These are phyloP conservation scores for Nothophaeocryptopus gaeumannii DNA, from an alignment of 2,329 filamentous ascomycete species.

Conservation along the genomic window DNA sequence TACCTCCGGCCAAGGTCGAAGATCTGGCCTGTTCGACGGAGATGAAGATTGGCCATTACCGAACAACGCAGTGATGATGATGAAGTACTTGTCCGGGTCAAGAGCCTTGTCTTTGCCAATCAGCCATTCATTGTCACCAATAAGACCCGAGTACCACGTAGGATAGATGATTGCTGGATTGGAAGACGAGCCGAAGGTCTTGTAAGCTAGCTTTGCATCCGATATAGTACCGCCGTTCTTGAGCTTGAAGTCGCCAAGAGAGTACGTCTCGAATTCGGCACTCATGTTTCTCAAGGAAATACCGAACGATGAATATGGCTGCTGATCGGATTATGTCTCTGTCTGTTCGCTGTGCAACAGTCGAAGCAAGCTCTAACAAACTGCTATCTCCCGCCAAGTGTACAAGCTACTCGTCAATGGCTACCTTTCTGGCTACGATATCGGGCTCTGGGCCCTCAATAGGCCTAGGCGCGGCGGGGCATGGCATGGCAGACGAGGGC, in stretches of 20 bases:
- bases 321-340: too few species aligned
- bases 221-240: constrained; percentile 62
- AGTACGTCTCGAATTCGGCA: constrained; percentile 46
- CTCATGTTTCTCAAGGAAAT: constrained; percentile 14
- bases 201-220: constrained; percentile 70
- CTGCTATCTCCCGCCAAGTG: too few species aligned
- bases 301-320: too few species aligned
- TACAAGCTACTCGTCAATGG: too few species aligned
- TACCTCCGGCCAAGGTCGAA: constrained; percentile 60
- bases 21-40: constrained; percentile 55
- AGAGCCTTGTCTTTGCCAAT: constrained; percentile 64
- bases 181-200: constrained; percentile 64
- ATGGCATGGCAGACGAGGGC: too few species aligned
- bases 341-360: too few species aligned
- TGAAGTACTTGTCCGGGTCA: constrained; percentile 63
- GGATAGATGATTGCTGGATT: constrained; percentile 71
- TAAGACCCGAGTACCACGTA: constrained; percentile 69
- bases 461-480: too few species aligned
- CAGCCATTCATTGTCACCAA: constrained; percentile 73
- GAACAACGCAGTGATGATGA: constrained; percentile 66
- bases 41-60: constrained; percentile 67
- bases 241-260: constrained; percentile 49
- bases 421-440: too few species aligned
- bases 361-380: too few species aligned
- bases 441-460: too few species aligned